phyloP scores from a whole-genome alignment of 176 grass and related monocot species.

The Stipa capillata region DNA sequence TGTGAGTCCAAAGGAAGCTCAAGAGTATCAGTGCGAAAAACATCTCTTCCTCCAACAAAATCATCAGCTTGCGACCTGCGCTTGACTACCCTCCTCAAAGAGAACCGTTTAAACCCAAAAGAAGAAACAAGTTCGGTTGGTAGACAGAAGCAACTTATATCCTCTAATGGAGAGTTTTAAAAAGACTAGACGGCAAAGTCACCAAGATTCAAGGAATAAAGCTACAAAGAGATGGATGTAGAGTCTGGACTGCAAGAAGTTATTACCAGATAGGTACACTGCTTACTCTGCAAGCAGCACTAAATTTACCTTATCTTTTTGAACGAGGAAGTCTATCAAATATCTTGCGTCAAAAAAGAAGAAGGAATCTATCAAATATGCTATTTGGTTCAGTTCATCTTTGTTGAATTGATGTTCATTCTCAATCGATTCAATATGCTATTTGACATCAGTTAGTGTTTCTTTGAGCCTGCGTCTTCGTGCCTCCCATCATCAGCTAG shows the following conservation, averaged over 20 bases:
- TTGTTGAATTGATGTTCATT: not conserved
- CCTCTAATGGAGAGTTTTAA: conserved; percentile 60
- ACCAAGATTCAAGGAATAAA: conserved; percentile 37
- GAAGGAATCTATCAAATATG: not conserved
- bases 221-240: conserved; percentile 60
- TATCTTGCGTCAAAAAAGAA: not conserved
- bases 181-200: conserved; percentile 39
- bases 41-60: not conserved
- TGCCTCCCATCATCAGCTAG: not conserved
- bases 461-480: not conserved
- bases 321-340: not conserved
- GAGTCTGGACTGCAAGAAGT: not conserved
- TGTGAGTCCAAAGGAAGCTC: not conserved
- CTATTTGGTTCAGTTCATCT: not conserved
- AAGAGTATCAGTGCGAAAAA: conserved; percentile 1
- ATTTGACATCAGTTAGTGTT: not conserved
- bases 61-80: not conserved
- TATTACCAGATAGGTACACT: conserved; percentile 22
- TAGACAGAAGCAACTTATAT: conserved; percentile 33
- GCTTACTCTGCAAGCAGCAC: too few species aligned
- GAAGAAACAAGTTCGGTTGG: conserved; percentile 24
- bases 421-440: not conserved
- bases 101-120: conserved; percentile 37
- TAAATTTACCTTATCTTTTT: not conserved
- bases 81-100: conserved; percentile 24